Percentiles rank a stretch among this genome's conserved stretches.
phyloP scores from a whole-genome alignment of 2,329 filamentous ascomycete species.

The Fusarium sp. region DNA sequence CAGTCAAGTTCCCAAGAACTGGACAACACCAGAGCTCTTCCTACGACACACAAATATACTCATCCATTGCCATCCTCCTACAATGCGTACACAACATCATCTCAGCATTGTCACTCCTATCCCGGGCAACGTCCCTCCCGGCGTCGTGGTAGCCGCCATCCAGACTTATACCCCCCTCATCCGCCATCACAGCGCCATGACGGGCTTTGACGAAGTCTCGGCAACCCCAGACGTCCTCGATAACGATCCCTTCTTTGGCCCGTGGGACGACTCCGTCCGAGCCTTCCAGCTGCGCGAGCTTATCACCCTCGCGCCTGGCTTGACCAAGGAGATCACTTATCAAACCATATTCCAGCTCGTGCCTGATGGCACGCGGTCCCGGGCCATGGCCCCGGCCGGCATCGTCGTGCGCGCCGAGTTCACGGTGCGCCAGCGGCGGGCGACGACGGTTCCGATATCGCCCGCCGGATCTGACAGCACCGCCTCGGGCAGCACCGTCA shows the following conservation, averaged over 20 bases:
- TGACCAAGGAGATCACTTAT: conserved; percentile 59
- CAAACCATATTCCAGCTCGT: conserved; percentile 62
- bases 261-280: conserved; percentile 56
- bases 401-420: conserved; percentile 61
- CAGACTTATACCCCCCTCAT: conserved; percentile 61
- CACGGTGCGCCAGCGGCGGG: conserved; percentile 46
- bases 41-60: conserved; percentile 4
- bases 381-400: conserved; percentile 60
- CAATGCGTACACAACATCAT: conserved; percentile 52
- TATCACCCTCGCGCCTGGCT: conserved; percentile 57
- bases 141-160: conserved; percentile 57
- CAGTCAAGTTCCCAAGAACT: neutral
- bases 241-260: conserved; percentile 61
- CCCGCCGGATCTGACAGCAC: conserved; percentile 48
- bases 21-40: neutral
- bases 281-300: conserved; percentile 52
- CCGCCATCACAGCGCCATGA: conserved; percentile 57
- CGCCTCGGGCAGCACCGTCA: conserved; percentile 46
- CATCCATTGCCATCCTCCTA: neutral
- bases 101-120: conserved; percentile 60
- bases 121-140: conserved; percentile 57
- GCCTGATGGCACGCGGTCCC: conserved; percentile 58
- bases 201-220: conserved; percentile 54
- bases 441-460: conserved; percentile 36
- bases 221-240: conserved; percentile 53